A percentile compares a stretch with the other conserved stretches of the same genome.
Conservation (phyloP, 257 asterid genomes). For the Solanum ossicruentum region DNA sequence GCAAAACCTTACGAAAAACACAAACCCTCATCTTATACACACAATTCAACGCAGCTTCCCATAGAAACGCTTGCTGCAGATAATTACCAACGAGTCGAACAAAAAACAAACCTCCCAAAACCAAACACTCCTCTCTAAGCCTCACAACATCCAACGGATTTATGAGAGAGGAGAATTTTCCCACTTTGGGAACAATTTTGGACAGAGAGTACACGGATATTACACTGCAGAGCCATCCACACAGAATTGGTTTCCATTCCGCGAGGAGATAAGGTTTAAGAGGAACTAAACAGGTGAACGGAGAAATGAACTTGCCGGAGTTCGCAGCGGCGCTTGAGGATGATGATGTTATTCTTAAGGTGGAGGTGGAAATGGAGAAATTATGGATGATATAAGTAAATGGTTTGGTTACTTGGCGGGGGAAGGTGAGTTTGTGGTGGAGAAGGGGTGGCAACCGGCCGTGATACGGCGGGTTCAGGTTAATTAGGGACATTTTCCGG, state of each 20-base stretch:
- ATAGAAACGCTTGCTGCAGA: slow-evolving; percentile 61
- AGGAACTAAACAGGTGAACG: slow-evolving; percentile 14
- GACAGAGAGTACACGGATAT: slow-evolving; percentile 76
- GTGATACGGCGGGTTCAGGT: slow-evolving; percentile 10
- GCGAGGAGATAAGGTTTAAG: slow-evolving; percentile 58
- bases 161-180: slow-evolving; percentile 31
- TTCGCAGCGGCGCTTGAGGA: slow-evolving; percentile 6
- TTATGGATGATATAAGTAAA: neutral
- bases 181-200: slow-evolving; percentile 56
- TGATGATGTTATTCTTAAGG: neutral
- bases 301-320: neutral
- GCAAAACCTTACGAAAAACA: slow-evolving; percentile 57
- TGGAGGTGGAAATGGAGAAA: neutral
- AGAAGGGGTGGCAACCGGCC: slow-evolving; percentile 1
- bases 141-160: slow-evolving; percentile 11
- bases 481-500: slow-evolving; percentile 17
- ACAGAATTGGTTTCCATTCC: slow-evolving; percentile 60
- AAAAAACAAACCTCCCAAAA: slow-evolving; percentile 32
- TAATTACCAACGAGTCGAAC: slow-evolving; percentile 44
- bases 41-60: slow-evolving; percentile 82
- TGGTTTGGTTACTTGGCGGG: neutral
- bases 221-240: slow-evolving; percentile 68
- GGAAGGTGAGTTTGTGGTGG: slow-evolving; percentile 8
- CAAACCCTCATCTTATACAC: slow-evolving; percentile 39
- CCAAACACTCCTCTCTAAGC: slow-evolving; percentile 28